Conservation (phyloP, 371 early-diverging fungal genomes). For the Apophysomyces ossiformis region DNA sequence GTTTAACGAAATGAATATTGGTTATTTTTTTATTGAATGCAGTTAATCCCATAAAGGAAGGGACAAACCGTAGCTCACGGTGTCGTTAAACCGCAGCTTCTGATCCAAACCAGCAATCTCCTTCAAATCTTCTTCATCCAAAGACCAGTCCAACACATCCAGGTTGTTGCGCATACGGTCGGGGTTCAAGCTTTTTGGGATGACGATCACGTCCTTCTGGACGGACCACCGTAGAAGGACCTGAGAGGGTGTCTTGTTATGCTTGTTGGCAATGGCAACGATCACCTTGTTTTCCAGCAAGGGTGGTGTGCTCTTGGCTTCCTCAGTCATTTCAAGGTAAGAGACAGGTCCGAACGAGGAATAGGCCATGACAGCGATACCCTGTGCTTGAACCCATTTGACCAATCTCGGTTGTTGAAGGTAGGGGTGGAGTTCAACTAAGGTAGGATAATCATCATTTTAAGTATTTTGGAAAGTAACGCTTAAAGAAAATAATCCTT, state of each 20-base stretch:
- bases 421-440: slow-evolving; percentile 75
- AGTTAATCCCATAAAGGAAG: slow-evolving; percentile 43
- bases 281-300: slow-evolving; percentile 41
- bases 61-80: slow-evolving; percentile 32
- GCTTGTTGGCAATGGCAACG: slow-evolving; percentile 39
- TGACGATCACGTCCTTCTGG: slow-evolving; percentile 56
- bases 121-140: slow-evolving; percentile 35
- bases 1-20: too few species aligned
- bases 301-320: slow-evolving; percentile 21
- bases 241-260: slow-evolving; percentile 46
- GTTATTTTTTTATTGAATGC: too few species aligned
- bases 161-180: slow-evolving; percentile 50
- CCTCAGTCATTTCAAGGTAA: slow-evolving; percentile 34
- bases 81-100: slow-evolving; percentile 45
- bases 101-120: slow-evolving; percentile 31
- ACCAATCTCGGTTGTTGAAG: slow-evolving; percentile 57
- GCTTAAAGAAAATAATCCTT: background rate
- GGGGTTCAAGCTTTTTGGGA: slow-evolving; percentile 65
- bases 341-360: slow-evolving; percentile 54
- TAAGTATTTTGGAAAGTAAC: background rate
- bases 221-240: slow-evolving; percentile 62
- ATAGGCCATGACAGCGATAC: slow-evolving; percentile 55
- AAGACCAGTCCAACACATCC: slow-evolving; percentile 27
- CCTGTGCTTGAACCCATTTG: slow-evolving; percentile 41
- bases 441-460: slow-evolving; percentile 15